These are phyloP conservation scores for Mariannaea elegans DNA, from an alignment of 2,329 filamentous ascomycete species.

Conservation along the genomic window DNA sequence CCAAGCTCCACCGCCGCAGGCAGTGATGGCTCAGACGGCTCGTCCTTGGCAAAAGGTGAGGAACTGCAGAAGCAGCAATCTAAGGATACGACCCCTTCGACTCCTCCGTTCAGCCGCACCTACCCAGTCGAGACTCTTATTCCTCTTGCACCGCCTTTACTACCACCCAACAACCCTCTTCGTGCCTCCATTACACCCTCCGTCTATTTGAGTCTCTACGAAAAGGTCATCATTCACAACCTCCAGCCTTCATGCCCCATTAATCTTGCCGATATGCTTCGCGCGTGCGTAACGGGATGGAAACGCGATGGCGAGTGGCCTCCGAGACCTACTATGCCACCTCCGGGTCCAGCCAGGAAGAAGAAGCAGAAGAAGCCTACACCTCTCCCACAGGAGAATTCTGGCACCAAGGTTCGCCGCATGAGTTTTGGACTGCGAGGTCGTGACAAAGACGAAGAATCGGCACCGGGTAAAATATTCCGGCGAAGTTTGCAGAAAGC, in stretches of 20 bases:
- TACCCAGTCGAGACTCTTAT: conserved; percentile 70
- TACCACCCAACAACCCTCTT: conserved; percentile 79
- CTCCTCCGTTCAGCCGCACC: conserved; percentile 26
- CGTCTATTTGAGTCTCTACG: conserved; percentile 85
- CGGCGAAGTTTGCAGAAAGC: conserved; percentile 58
- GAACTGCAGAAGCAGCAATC: conserved; percentile 44
- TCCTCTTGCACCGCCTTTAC: conserved; percentile 76
- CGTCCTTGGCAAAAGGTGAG: conserved; percentile 51
- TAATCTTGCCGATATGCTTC: conserved; percentile 83
- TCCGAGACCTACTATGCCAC: conserved; percentile 58
- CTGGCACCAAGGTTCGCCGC: conserved; percentile 48
- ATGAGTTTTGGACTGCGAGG: conserved; percentile 59
- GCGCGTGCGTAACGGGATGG: conserved; percentile 88
- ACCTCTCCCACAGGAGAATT: conserved; percentile 25
- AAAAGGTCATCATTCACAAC: conserved; percentile 83
- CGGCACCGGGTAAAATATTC: conserved; percentile 50
- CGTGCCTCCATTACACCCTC: conserved; percentile 78
- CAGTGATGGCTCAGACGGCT: conserved; percentile 50
- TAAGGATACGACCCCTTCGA: conserved; percentile 46
- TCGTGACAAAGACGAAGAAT: conserved; percentile 48
- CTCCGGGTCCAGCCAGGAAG: conserved; percentile 49
- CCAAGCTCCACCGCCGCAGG: conserved; percentile 40
- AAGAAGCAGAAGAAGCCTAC: conserved; percentile 44
- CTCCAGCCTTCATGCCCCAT: conserved; percentile 88
- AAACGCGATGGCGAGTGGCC: conserved; percentile 95